phyloP scores from a whole-genome alignment of 192 early-diverging fungal genomes.

The Paraglomus occultum region DNA sequence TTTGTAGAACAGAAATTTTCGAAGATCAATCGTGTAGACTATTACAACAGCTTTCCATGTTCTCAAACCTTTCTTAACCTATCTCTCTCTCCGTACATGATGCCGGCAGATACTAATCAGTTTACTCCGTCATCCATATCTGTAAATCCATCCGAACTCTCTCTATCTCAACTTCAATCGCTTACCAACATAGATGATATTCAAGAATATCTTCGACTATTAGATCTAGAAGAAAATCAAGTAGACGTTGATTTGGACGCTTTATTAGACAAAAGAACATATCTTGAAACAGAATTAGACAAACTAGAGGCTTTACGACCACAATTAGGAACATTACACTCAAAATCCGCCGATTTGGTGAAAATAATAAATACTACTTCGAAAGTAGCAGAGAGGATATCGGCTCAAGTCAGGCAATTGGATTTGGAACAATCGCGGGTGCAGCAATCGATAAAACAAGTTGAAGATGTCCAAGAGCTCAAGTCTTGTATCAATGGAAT shows the following conservation, averaged over 20 bases:
- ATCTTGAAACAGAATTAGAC: conserved; percentile 51
- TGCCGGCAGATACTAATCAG: background rate
- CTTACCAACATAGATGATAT: conserved; percentile 65
- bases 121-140: background rate
- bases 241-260: conserved; percentile 58
- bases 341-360: conserved; percentile 46
- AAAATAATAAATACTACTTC: conserved; percentile 65
- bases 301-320: conserved; percentile 55
- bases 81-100: too few relatives aligned
- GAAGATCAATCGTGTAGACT: too few relatives aligned
- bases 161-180: conserved; percentile 39
- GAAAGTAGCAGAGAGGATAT: conserved; percentile 75
- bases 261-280: conserved; percentile 44
- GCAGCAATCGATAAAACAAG: conserved; percentile 62
- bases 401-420: conserved; percentile 78
- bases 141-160: conserved; percentile 15
- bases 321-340: conserved; percentile 48
- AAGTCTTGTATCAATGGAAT: conserved; percentile 69
- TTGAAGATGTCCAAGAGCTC: conserved; percentile 73
- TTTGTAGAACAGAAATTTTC: too few relatives aligned
- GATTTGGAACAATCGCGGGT: conserved; percentile 80
- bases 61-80: too few relatives aligned
- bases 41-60: too few relatives aligned
- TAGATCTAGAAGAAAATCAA: conserved; percentile 63
- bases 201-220: conserved; percentile 52